Evolutionary conservation across 176 grass and related monocot species (phyloP).

Genomic region (Otatea glauca): DNA sequence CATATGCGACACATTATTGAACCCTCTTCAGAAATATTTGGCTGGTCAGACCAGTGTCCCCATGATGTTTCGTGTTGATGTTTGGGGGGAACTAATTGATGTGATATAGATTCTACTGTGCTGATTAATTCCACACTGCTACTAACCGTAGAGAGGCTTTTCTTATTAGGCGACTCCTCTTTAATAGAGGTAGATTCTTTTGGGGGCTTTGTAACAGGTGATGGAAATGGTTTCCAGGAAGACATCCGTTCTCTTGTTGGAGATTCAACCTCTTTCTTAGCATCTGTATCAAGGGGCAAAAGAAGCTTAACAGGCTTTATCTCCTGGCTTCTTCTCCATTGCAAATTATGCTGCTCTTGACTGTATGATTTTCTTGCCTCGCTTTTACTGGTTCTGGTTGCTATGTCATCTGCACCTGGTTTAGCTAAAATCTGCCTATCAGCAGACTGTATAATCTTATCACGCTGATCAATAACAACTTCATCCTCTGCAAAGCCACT

Average conservation of each 20-base stretch:
- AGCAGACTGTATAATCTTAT: conserved; percentile 80
- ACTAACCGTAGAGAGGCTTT: conserved; percentile 41
- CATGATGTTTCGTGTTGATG: conserved; percentile 83
- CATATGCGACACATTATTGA: conserved; percentile 99
- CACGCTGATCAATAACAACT: conserved; percentile 73
- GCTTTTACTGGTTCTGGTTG: conserved; percentile 53
- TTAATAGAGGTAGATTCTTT: conserved; percentile 56
- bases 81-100: conserved; percentile 65
- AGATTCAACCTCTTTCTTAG: conserved; percentile 65
- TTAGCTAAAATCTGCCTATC: conserved; percentile 60
- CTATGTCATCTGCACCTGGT: conserved; percentile 46
- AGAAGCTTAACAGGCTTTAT: conserved; percentile 82
- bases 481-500: conserved; percentile 91
- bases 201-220: conserved; percentile 50
- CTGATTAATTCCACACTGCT: conserved; percentile 61
- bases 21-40: conserved; percentile 91
- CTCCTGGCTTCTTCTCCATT: conserved; percentile 98
- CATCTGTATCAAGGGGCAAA: conserved; percentile 55
- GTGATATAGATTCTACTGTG: conserved; percentile 65
- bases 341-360: conserved; percentile 92
- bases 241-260: conserved; percentile 73
- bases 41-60: conserved; percentile 94
- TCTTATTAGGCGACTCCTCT: conserved; percentile 49
- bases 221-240: conserved; percentile 90
- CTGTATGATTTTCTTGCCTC: conserved; percentile 90